phyloP scores from a whole-genome alignment of 148 eudicot species.

The Persicaria tinctoria region DNA sequence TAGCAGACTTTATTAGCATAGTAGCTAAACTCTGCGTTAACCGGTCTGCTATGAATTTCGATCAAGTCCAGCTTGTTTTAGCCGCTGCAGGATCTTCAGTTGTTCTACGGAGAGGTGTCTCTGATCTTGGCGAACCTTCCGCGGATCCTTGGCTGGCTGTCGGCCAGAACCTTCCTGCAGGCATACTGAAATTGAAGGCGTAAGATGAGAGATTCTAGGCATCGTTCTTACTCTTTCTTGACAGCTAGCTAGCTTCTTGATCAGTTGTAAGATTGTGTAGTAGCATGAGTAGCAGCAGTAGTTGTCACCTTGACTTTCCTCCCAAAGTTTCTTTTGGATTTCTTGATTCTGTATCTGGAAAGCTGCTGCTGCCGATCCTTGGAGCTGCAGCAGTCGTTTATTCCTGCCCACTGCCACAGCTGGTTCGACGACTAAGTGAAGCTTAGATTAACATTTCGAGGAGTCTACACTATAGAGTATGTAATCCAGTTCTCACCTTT shows the following conservation, averaged over 20 bases:
- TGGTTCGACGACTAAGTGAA: conserved; percentile 37
- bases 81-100: neutral
- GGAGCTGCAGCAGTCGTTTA: conserved; percentile 22
- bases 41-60: neutral
- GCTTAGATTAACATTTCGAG: conserved; percentile 43
- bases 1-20: neutral
- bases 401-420: conserved; percentile 35
- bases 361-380: conserved; percentile 81
- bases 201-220: neutral
- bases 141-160: conserved; percentile 89
- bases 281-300: too few relatives aligned
- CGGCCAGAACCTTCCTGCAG: conserved; percentile 96
- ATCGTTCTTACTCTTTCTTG: too few relatives aligned
- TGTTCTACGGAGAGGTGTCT: conserved; percentile 17
- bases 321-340: conserved; percentile 81
- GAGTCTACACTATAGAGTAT: conserved; percentile 66
- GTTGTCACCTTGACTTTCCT: conserved; percentile 74
- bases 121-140: conserved; percentile 91
- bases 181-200: conserved; percentile 60
- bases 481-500: conserved; percentile 42
- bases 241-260: too few relatives aligned
- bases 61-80: neutral
- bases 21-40: neutral
- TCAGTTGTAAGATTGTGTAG: too few relatives aligned
- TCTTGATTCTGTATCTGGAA: conserved; percentile 86